Evolutionary conservation across 73 alveolate genomes (phyloP).

Genomic region (Paramecium tetraurelia): DNA sequence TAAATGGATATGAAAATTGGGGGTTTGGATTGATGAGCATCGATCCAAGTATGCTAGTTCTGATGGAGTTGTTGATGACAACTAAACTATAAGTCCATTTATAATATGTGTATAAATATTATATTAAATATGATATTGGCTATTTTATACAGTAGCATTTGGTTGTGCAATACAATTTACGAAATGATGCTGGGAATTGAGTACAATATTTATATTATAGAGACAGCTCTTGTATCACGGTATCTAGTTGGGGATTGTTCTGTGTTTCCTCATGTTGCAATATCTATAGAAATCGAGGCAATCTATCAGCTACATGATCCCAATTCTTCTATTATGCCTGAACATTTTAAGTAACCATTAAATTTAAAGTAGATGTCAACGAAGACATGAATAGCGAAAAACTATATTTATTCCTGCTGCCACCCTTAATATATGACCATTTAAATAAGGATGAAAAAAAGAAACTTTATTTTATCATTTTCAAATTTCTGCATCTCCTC

Average conservation of each 20-base stretch:
- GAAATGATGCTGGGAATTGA: conserved; percentile 6
- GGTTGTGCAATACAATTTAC: not conserved
- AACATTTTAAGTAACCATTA: not conserved
- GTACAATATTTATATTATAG: not conserved
- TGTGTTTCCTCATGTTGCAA: not conserved
- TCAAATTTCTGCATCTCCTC: not conserved
- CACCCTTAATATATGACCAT: not conserved
- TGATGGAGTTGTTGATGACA: not conserved
- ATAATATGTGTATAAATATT: not conserved
- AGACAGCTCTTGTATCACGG: not conserved
- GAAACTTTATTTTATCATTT: not conserved
- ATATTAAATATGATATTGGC: not conserved
- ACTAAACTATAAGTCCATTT: not conserved
- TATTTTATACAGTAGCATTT: not conserved
- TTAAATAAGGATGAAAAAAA: not conserved
- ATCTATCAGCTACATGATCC: not conserved
- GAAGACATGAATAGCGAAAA: not conserved
- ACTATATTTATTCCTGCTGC: not conserved
- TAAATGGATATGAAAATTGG: not conserved
- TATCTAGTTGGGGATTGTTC: not conserved
- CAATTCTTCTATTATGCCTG: not conserved
- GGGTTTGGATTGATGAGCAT: not conserved
- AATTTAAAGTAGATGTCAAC: not conserved
- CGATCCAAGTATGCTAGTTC: not conserved
- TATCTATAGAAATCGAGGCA: not conserved